Conservation (phyloP, 2,329 filamentous ascomycete species). For the Fusarium hostae region DNA sequence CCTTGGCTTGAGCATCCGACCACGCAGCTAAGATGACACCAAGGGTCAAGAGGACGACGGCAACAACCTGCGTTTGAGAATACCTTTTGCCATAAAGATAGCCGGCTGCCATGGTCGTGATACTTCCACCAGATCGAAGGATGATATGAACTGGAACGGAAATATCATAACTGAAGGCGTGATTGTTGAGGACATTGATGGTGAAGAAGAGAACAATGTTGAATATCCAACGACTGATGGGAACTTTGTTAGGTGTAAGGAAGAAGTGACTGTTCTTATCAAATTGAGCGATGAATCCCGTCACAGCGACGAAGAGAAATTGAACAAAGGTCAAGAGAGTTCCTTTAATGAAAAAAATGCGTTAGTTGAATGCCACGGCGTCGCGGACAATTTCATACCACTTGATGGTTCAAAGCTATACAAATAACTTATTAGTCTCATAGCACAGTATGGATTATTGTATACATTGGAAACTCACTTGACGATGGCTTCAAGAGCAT, state of each 20-base stretch:
- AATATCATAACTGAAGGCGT: slow-evolving; percentile 96
- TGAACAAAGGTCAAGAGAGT: slow-evolving; percentile 90
- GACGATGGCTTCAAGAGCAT: slow-evolving; percentile 92
- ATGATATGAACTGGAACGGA: slow-evolving; percentile 98
- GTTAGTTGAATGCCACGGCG: slow-evolving; percentile 27
- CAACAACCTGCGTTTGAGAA: slow-evolving; percentile 79
- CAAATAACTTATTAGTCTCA: slow-evolving; percentile 21
- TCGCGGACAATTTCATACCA: slow-evolving; percentile 60
- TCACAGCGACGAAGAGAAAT: slow-evolving; percentile 83
- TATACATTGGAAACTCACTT: slow-evolving; percentile 68
- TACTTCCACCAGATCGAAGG: slow-evolving; percentile 91
- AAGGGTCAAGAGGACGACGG: slow-evolving; percentile 83
- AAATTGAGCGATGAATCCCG: slow-evolving; percentile 80
- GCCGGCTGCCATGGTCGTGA: slow-evolving; percentile 94
- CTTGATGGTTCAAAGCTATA: slow-evolving; percentile 82
- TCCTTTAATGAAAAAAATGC: slow-evolving; percentile 58
- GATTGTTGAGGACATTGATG: slow-evolving; percentile 97
- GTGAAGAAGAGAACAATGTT: slow-evolving; percentile 92
- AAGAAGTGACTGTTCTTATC: slow-evolving; percentile 76
- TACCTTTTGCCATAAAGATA: slow-evolving; percentile 88
- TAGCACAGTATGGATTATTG: neutral
- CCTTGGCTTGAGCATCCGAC: slow-evolving; percentile 89
- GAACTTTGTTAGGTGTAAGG: slow-evolving; percentile 80
- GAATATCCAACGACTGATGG: slow-evolving; percentile 83
- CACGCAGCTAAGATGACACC: slow-evolving; percentile 90